These are phyloP conservation scores for Coemansia sp. DNA, from an alignment of 192 early-diverging fungal genomes.

Conservation along the genomic window DNA sequence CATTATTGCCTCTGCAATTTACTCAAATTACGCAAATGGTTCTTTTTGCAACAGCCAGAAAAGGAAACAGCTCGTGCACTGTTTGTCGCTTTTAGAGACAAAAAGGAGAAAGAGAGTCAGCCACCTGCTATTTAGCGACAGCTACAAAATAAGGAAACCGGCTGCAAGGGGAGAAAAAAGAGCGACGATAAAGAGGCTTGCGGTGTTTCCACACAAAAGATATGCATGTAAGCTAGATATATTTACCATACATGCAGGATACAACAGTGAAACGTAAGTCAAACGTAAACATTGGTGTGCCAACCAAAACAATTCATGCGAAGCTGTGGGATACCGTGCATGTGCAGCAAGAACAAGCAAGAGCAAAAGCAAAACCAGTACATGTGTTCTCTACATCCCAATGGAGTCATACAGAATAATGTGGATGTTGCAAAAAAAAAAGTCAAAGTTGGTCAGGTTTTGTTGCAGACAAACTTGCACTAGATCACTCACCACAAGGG, in stretches of 20 bases:
- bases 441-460: no score
- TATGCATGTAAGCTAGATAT: no score
- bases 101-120: neutral
- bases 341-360: no score
- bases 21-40: neutral
- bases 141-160: constrained; percentile 1
- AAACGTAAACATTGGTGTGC: neutral
- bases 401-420: neutral
- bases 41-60: neutral
- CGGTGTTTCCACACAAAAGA: neutral
- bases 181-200: constrained; percentile 1
- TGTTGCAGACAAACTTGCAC: neutral
- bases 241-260: constrained; percentile 1
- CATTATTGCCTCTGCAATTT: neutral
- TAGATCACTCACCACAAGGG: neutral
- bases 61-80: neutral
- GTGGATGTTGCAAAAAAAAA: neutral
- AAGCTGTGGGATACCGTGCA: constrained; percentile 1
- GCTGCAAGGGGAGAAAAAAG: neutral
- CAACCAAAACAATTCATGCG: neutral
- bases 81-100: neutral
- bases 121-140: neutral
- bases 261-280: neutral
- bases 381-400: neutral
- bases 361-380: no score